Evolutionary conservation across 805 yeast species (phyloP), one percentile per base, ranked within the genome.

Genomic region (Middelhovenomyces tepae): DNA sequence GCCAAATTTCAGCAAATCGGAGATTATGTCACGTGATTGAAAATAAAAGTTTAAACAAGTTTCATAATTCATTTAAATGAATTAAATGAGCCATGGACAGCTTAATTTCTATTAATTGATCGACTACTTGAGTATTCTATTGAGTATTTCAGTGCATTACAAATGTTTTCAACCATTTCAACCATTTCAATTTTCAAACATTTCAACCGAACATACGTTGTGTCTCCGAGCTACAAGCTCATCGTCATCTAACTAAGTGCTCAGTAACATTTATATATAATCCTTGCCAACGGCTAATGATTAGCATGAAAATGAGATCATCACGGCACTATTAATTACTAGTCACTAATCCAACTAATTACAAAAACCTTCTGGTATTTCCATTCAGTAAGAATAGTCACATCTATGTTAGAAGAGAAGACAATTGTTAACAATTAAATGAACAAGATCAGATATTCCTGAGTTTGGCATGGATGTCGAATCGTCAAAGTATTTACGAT

Each of bases 401-500:
- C 7, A 26, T 14, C 6, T 26, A 9, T 13, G 6, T 11, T 19
- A 13, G n/a, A n/a, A 24, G 17, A 19, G 27, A 11, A 25, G 10
- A 18, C 34, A 27, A 14, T 27, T n/a, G 7, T 35, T 15, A 14
- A 11, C 13, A 15, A 14, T 17, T 28, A 28, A 7, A 13, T 14
- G 4, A 20, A 22, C 7, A 18, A 10, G 14, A 29, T 73, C 78
- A 73, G 79, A 73, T 70, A 70, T 31, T 72, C 72, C 71, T 72
- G 62, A 73, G 69, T 74, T 69, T 72, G 73, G 77, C 76, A 75
- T 47, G 41, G 53, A 49, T 48, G 70, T 73, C 80, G 80, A 73
- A 63, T 75, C 80, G 75, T 73, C 79, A 74, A 48, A 68, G 67
- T 50, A 63, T 68, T 16, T 73, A 79, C 77, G 80, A 64, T 65